phyloP scores from a whole-genome alignment of 2,329 filamentous ascomycete species.

The Didymella sp. region DNA sequence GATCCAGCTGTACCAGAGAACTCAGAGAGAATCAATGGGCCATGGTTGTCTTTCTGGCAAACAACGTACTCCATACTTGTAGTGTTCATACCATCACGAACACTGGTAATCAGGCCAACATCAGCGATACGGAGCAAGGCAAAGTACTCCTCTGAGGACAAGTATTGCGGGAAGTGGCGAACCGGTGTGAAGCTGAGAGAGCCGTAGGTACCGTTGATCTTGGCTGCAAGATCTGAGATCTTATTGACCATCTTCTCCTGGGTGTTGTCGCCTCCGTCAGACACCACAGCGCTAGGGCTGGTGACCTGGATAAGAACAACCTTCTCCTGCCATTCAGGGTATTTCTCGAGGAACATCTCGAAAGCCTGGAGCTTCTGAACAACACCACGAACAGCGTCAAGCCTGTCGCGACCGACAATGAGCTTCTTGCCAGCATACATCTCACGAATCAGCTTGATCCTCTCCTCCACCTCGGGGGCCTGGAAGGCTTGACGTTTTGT shows the following conservation, averaged over 20 bases:
- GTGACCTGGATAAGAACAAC: constrained; percentile 96
- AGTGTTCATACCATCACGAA: constrained; percentile 97
- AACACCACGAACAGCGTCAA: constrained; percentile 91
- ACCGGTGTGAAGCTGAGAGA: constrained; percentile 89
- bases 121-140: constrained; percentile 89
- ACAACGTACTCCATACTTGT: constrained; percentile 94
- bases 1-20: constrained; percentile 94
- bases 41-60: constrained; percentile 85
- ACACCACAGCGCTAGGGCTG: constrained; percentile 81
- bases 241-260: constrained; percentile 85
- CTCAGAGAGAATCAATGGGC: constrained; percentile 91
- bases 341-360: constrained; percentile 86
- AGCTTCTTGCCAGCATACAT: constrained; percentile 91
- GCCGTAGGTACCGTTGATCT: constrained; percentile 90
- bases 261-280: constrained; percentile 71
- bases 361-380: constrained; percentile 97
- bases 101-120: constrained; percentile 92
- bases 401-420: constrained; percentile 91
- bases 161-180: constrained; percentile 92
- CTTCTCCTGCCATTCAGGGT: constrained; percentile 89
- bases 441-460: constrained; percentile 72
- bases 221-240: constrained; percentile 87
- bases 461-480: constrained; percentile 72
- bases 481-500: constrained; percentile 79
- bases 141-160: constrained; percentile 90